These are phyloP conservation scores for Phyllosticta paracitricarpa DNA, from an alignment of 2,329 filamentous ascomycete genomes.

Conservation along the genomic window DNA sequence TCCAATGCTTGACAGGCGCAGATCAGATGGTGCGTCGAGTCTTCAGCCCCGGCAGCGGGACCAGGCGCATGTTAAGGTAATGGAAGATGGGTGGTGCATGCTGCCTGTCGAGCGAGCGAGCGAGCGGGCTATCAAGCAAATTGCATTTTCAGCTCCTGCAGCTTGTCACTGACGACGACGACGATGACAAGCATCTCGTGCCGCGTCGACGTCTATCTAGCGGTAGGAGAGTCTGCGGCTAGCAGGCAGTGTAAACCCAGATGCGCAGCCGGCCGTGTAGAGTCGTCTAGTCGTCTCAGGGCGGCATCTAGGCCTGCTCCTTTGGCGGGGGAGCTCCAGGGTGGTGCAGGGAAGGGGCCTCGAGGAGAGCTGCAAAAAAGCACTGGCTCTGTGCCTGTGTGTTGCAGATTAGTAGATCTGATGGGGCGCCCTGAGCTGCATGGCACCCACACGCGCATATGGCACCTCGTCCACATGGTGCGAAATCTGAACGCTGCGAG, in stretches of 20 bases:
- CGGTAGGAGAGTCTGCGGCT: background rate
- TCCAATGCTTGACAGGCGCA: background rate
- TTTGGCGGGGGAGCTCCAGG: background rate
- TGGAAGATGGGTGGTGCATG: background rate
- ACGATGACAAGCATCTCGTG: too few species aligned
- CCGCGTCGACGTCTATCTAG: too few species aligned
- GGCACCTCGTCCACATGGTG: too few species aligned
- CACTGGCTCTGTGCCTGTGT: background rate
- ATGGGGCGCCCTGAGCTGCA: too few species aligned
- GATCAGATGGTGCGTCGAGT: background rate
- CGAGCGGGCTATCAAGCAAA: background rate
- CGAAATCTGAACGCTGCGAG: too few species aligned
- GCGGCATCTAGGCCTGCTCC: background rate
- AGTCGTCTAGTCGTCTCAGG: background rate
- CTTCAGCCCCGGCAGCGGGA: background rate
- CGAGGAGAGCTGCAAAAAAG: background rate
- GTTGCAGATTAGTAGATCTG: background rate
- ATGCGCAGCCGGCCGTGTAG: background rate
- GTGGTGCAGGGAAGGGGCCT: background rate
- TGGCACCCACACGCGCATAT: too few species aligned
- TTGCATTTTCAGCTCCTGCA: too few species aligned
- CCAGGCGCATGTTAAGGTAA: background rate
- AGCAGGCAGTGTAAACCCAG: background rate
- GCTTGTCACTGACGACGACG: too few species aligned
- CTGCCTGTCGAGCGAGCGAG: slow-evolving; percentile 1